phyloP scores from a whole-genome alignment of 805 yeast species.

The Barnettozyma sucrosica region DNA sequence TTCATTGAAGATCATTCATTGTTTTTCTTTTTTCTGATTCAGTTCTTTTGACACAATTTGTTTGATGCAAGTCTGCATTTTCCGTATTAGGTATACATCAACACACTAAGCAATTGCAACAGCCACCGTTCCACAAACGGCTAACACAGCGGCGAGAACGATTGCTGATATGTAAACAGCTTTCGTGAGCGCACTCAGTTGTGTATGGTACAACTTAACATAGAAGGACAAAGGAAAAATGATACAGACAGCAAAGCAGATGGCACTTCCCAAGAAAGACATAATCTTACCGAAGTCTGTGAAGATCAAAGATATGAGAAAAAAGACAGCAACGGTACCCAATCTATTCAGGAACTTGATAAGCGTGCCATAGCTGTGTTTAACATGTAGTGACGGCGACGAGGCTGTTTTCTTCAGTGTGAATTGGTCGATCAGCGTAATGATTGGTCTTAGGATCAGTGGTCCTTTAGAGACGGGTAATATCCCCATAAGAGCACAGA shows the following conservation, averaged over 20 bases:
- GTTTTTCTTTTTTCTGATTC: too few relatives aligned
- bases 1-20: too few relatives aligned
- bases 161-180: slow-evolving; percentile 10
- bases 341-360: slow-evolving; percentile 16
- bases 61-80: slow-evolving; percentile 5
- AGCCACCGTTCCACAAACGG: slow-evolving; percentile 23
- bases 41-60: neutral
- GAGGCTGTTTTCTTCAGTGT: slow-evolving; percentile 6
- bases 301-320: slow-evolving; percentile 47
- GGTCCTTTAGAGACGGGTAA: slow-evolving; percentile 78
- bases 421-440: slow-evolving; percentile 50
- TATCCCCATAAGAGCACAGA: slow-evolving; percentile 47
- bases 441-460: slow-evolving; percentile 63
- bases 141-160: slow-evolving; percentile 9
- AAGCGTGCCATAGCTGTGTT: neutral
- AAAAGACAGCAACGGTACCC: slow-evolving; percentile 31
- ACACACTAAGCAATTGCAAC: slow-evolving; percentile 16
- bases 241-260: slow-evolving; percentile 69
- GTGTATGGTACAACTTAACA: slow-evolving; percentile 38
- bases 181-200: slow-evolving; percentile 28
- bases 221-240: slow-evolving; percentile 66
- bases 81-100: slow-evolving; percentile 1
- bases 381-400: neutral
- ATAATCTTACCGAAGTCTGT: slow-evolving; percentile 71
- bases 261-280: slow-evolving; percentile 66